Percentiles rank a stretch among this genome's conserved stretches.
phyloP scores from a whole-genome alignment of 129 eudicot genomes.

The Centaurea solstitialis region DNA sequence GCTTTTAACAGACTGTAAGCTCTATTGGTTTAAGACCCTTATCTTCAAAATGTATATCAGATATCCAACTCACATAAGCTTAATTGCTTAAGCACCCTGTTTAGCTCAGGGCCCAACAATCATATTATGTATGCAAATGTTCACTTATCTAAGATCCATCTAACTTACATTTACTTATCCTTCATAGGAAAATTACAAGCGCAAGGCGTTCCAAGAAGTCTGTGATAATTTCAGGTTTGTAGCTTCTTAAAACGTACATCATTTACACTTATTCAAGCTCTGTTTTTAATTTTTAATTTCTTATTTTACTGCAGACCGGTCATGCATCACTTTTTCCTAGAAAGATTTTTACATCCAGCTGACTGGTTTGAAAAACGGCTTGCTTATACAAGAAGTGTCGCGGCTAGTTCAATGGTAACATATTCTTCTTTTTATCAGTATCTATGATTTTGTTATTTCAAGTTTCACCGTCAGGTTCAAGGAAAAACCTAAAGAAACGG shows the following conservation, averaged over 20 bases:
- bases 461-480: background rate
- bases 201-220: conserved; percentile 86
- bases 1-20: too few species aligned
- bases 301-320: conserved; percentile 70
- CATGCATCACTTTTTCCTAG: conserved; percentile 93
- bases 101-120: too few species aligned
- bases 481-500: too few species aligned
- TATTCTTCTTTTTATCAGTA: conserved; percentile 10
- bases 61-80: too few species aligned
- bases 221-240: conserved; percentile 79
- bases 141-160: background rate
- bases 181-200: conserved; percentile 80
- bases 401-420: conserved; percentile 94
- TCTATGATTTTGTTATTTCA: conserved; percentile 6
- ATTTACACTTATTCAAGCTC: background rate
- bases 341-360: conserved; percentile 88
- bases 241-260: conserved; percentile 2
- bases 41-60: too few species aligned
- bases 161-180: conserved; percentile 5
- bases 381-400: conserved; percentile 97
- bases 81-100: too few species aligned
- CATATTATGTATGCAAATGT: background rate
- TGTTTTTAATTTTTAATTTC: background rate
- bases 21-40: too few species aligned
- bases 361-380: conserved; percentile 98